A percentile compares a stretch with the other conserved stretches of the same genome.
phyloP scores from a whole-genome alignment of 2,329 filamentous ascomycete species.

The Monosporascus sp. region DNA sequence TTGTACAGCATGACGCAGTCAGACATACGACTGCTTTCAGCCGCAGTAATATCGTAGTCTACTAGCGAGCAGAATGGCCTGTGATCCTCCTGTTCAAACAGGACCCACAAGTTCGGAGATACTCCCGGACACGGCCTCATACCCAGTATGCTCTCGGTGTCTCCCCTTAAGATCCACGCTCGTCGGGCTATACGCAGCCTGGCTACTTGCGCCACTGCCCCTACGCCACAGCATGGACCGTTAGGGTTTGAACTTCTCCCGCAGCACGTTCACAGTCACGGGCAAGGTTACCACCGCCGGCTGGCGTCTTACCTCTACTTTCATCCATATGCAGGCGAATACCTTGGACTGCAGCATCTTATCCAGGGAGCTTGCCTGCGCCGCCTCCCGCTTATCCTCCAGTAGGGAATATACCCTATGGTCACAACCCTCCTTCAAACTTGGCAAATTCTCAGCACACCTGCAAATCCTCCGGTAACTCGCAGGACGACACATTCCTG shows the following conservation, averaged over 20 bases:
- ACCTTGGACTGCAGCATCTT: conserved; percentile 3
- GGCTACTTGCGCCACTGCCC: conserved; percentile 10
- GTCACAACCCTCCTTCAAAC: conserved; percentile 16
- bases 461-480: conserved; percentile 11
- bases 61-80: conserved; percentile 80
- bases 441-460: conserved; percentile 14
- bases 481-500: conserved; percentile 37
- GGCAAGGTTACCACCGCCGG: conserved; percentile 2
- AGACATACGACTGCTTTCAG: conserved; percentile 72
- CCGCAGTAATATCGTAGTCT: conserved; percentile 64
- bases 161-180: too few relatives aligned
- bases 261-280: conserved; percentile 5
- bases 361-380: conserved; percentile 3
- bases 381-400: conserved; percentile 6
- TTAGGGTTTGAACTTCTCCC: conserved; percentile 3
- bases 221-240: conserved; percentile 7
- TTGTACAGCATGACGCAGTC: conserved; percentile 77
- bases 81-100: conserved; percentile 65
- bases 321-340: conserved; percentile 6
- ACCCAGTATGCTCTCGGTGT: too few relatives aligned
- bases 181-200: conserved; percentile 19
- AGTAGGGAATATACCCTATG: conserved; percentile 11
- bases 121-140: background rate
- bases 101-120: conserved; percentile 40
- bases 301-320: conserved; percentile 19